Evolutionary conservation across 225 moss, liverwort and hornwort genomes (phyloP).

Genomic region (Polytrichum commune): DNA sequence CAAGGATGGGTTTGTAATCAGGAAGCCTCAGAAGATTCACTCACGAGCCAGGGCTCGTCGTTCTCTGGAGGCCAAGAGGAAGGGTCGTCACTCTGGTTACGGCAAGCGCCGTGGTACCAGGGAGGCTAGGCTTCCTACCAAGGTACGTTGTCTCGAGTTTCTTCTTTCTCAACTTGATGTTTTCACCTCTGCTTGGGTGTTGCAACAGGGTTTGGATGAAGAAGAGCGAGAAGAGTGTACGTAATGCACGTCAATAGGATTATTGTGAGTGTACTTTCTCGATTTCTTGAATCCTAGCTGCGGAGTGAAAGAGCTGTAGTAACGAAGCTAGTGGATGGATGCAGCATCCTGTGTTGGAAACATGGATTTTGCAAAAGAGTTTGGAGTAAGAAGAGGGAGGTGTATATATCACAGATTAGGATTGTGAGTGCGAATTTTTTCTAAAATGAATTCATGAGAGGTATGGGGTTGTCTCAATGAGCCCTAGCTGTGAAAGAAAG

Average conservation of each 20-base stretch:
- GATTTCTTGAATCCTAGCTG: not conserved
- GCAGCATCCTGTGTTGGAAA: too few species aligned
- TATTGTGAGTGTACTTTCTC: not conserved
- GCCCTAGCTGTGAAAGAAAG: too few species aligned
- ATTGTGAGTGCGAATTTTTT: too few species aligned
- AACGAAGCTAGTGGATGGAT: too few species aligned
- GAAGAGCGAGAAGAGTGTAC: constrained; percentile 1
- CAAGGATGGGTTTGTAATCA: constrained; percentile 62
- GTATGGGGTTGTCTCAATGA: too few species aligned
- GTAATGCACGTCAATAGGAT: not conserved
- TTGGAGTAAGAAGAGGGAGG: too few species aligned
- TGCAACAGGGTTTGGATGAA: constrained; percentile 1
- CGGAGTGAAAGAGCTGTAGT: too few species aligned
- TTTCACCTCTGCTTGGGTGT: not conserved
- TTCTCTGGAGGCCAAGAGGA: constrained; percentile 61
- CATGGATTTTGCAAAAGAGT: too few species aligned
- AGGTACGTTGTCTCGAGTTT: constrained; percentile 23
- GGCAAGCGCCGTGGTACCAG: constrained; percentile 62
- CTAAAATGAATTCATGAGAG: too few species aligned
- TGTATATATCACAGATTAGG: too few species aligned
- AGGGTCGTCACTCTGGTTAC: constrained; percentile 61
- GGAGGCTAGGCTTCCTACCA: constrained; percentile 61
- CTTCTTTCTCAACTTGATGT: constrained; percentile 1
- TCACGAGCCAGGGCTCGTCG: constrained; percentile 60
- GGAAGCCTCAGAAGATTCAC: constrained; percentile 68